Conservation (phyloP, 176 grass and related monocot genomes). For the Carex kokanica region DNA sequence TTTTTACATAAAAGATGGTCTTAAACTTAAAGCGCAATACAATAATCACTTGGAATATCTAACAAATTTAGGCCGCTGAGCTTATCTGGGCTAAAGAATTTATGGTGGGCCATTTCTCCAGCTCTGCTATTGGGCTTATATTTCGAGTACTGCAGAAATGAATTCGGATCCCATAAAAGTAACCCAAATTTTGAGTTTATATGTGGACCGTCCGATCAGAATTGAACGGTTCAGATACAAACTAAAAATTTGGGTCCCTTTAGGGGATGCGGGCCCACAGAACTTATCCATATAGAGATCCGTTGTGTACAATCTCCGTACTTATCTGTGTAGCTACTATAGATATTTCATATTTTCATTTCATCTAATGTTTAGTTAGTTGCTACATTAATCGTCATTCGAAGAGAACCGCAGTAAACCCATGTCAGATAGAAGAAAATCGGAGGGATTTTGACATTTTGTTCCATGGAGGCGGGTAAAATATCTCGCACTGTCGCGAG, state of each 20-base stretch:
- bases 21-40: not conserved
- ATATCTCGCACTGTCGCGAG: not conserved
- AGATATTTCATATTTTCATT: no score
- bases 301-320: not conserved
- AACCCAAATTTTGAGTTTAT: no score
- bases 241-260: no score
- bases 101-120: not conserved
- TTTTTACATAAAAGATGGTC: not conserved
- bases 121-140: not conserved
- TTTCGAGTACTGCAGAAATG: not conserved
- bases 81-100: no score
- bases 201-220: no score
- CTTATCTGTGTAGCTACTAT: not conserved
- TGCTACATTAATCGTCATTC: not conserved
- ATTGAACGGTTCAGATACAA: no score
- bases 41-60: not conserved
- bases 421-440: not conserved
- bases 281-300: not conserved
- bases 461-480: conserved; percentile 17
- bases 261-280: no score
- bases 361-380: not conserved
- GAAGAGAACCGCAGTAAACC: not conserved
- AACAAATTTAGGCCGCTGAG: not conserved
- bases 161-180: no score
- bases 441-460: not conserved